Percentiles rank a stretch among this genome's conserved stretches.
Evolutionary conservation across 495 filamentous ascomycete species (phyloP).

Genomic region (Cercophora scortea): DNA sequence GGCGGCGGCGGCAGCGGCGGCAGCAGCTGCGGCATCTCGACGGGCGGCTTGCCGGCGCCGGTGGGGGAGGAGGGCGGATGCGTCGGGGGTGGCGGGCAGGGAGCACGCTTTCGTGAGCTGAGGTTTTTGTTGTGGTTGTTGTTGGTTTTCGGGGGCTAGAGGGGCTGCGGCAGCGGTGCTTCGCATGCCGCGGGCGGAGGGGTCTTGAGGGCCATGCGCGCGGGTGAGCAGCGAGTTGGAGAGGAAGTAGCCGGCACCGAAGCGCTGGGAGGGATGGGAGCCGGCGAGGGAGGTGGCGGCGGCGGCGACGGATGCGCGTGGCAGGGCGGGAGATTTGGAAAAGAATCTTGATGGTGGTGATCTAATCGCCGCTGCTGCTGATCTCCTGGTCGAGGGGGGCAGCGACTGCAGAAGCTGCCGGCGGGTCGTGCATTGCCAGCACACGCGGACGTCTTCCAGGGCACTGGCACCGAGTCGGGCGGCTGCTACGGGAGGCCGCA

Average conservation of each 20-base stretch:
- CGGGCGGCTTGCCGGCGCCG: slow-evolving; percentile 31
- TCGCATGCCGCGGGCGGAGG: not conserved
- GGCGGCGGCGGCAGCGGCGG: not conserved
- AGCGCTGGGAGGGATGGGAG: slow-evolving; percentile 7
- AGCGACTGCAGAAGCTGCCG: slow-evolving; percentile 9
- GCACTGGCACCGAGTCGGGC: slow-evolving; percentile 13
- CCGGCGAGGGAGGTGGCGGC: not conserved
- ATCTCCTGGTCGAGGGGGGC: not conserved
- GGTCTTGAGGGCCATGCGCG: slow-evolving; percentile 13
- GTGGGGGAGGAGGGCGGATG: slow-evolving; percentile 28
- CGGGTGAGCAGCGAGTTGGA: slow-evolving; percentile 30
- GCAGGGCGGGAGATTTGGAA: slow-evolving; percentile 5
- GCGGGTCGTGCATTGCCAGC: slow-evolving; percentile 20
- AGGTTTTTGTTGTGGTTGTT: too few relatives aligned
- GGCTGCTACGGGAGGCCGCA: slow-evolving; percentile 23
- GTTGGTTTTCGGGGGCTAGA: not conserved
- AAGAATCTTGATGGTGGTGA: slow-evolving; percentile 8
- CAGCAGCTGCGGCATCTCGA: slow-evolving; percentile 13
- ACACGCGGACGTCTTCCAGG: slow-evolving; percentile 19
- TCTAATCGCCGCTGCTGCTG: not conserved
- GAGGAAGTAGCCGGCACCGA: slow-evolving; percentile 33
- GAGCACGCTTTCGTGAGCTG: not conserved
- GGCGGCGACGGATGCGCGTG: slow-evolving; percentile 2
- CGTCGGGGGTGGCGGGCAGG: not conserved
- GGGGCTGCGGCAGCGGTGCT: not conserved